Evolutionary conservation across 495 filamentous ascomycete genomes (phyloP), one percentile per base, ranked within the genome.

Genomic region (Penicillium dipodomyicola): DNA sequence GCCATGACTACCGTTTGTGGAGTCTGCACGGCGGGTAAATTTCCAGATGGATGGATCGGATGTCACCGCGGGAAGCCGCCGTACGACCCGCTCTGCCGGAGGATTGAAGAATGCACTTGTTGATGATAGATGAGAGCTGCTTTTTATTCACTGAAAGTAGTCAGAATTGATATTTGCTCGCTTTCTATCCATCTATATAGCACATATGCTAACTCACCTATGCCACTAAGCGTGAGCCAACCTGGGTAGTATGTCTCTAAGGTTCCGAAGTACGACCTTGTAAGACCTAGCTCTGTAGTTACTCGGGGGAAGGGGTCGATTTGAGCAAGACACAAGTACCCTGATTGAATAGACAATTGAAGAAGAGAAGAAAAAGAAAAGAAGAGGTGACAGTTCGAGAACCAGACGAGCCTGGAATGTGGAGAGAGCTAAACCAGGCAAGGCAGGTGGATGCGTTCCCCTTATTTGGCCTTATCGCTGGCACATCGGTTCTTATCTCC

Each of bases 1-100:
- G 78, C 60, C 81, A 84, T 85, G 29, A 19, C 67, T 51, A 11
- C 9, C 8, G n/a, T 7, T 20, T 32, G 8, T 4, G 11, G 29
- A 19, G 1, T 25, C 23, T 15, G 11, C 32, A 7, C 5, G 12
- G 6, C 17, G 22, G 7, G 12, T 30, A 19, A 39, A 37, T 19
- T 8, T n/a, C 20, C 25, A 23, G 22, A 19, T 29, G 49, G 8
- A 37, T 32, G 37, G 17, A 46, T 45, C 42, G 27, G 17, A 53
- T 33, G 9, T 43, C 39, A 37, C 22, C 32, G 41, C 37, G 37
- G 35, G 49, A 41, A 40, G 35, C 14, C 15, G 25, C 15, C 2
- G 5, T 40, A 40, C 35, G 32, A 32, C 47, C 47, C 32, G 47
- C 47, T 25, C 7, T 32, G 25, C 20, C 19, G 47, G 25, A 52